Base-by-base conservation (phyloP, 2,329 filamentous ascomycete genomes). In the Apiospora hydei region DNA sequence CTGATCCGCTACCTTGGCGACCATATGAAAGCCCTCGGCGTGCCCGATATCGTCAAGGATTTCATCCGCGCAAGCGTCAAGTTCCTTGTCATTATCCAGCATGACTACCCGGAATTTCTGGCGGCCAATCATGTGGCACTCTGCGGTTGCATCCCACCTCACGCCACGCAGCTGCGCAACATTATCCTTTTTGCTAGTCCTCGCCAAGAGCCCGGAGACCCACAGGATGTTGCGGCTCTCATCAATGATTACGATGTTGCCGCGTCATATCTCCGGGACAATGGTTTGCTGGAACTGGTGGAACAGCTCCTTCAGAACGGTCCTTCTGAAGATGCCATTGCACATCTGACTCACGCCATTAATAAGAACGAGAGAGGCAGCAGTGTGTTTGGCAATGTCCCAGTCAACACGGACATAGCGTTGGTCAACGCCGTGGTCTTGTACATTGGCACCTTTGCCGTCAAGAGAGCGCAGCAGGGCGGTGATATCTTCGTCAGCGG, bases 31-130 rank as follows among this genome's bases (percentile, higher is more conserved):
- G 88, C 91, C 13, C 84, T 91, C 41, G 91, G 91, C 72, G 88
- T 94, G 21, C 87, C 91, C 4, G 86, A 90, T 46, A 88, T 93
- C 69, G 90, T 92, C 46, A 95, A 94, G 80, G 94, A 96, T 71
- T 90, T 97, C 73, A 98, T 98, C 81, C 92, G 94, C 73, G 94
- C 92, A 11, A 90, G 93, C 1, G 85, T 97, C 67, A 95, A 97
- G 79, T 89, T 98, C 73, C 84, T 98, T 71, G 85, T 97, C 46
- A 89, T 97, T 70, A 85, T 99, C 70, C 94, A 98, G 76, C 96
- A 98, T 79, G 96, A 99, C 81, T 98, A 94, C 82, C 93, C 96
- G 0, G 95, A 98, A 71, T 99, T 98, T 82, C 84, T 99, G 57
- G 93, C 94, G 7, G 94, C 95, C 77, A 94, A 97, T 81, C 94